Evolutionary conservation across 208 protist species (phyloP).

Genomic region (Trichomonas tenax): DNA sequence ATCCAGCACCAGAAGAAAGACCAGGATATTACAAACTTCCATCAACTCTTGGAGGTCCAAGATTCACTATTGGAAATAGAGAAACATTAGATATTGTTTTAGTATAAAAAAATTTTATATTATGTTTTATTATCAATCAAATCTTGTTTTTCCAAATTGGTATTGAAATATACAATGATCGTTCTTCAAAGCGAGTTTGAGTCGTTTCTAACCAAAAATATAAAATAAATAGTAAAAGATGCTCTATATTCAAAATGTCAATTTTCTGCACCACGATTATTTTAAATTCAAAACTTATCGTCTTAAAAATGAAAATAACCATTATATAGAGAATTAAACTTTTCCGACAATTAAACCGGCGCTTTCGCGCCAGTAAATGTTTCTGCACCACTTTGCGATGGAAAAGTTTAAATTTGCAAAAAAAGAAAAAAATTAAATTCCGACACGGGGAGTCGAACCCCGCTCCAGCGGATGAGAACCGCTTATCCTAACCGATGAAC

Average conservation of each 20-base stretch:
- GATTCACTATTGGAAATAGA: neutral
- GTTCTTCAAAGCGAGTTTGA: too few species aligned
- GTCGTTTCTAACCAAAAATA: too few species aligned
- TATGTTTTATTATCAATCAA: neutral
- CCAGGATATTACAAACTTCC: neutral
- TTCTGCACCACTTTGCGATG: too few species aligned
- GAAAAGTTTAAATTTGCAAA: too few species aligned
- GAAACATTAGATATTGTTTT: neutral
- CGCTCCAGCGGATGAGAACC: conserved; percentile 10
- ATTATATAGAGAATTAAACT: too few species aligned
- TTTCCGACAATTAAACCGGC: too few species aligned
- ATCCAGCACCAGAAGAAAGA: neutral
- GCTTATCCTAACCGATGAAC: conserved; percentile 17
- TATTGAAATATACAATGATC: neutral
- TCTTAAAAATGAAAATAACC: too few species aligned
- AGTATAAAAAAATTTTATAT: neutral
- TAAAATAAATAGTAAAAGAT: too few species aligned
- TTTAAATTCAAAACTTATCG: too few species aligned
- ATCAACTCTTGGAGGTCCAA: neutral
- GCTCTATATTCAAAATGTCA: too few species aligned
- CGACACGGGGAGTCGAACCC: conserved; percentile 19
- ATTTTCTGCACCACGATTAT: too few species aligned
- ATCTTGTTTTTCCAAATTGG: neutral
- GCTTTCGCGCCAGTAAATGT: too few species aligned
- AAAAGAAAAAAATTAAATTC: neutral